phyloP scores from a whole-genome alignment of 2,329 filamentous ascomycete species.

The Seiridium cupressi region DNA sequence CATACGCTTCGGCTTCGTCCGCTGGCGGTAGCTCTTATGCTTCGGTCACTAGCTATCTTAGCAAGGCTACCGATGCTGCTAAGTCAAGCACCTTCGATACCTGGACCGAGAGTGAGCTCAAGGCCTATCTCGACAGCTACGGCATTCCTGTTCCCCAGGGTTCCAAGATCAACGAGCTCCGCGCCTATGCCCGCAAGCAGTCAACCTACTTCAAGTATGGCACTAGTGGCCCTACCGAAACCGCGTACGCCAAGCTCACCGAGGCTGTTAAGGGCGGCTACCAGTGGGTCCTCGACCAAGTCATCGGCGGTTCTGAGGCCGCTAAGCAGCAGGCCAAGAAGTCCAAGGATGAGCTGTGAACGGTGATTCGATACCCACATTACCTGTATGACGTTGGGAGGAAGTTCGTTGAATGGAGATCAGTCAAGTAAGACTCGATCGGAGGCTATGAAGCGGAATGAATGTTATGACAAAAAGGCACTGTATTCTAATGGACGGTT shows the following conservation, averaged over 20 bases:
- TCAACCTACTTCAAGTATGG: conserved; percentile 77
- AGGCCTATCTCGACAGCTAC: conserved; percentile 77
- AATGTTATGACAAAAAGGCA: conserved; percentile 7
- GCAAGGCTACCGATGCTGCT: conserved; percentile 61
- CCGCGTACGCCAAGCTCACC: conserved; percentile 63
- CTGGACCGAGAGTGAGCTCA: conserved; percentile 73
- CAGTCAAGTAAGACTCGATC: background rate
- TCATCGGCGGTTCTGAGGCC: conserved; percentile 45
- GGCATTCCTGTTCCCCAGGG: conserved; percentile 68
- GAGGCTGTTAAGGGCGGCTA: conserved; percentile 45
- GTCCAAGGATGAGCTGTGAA: conserved; percentile 49
- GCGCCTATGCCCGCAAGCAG: conserved; percentile 69
- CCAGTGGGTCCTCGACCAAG: conserved; percentile 51
- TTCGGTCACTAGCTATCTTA: conserved; percentile 69
- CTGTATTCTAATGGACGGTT: conserved; percentile 1
- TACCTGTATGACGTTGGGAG: background rate
- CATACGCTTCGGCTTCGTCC: conserved; percentile 57
- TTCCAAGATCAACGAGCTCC: conserved; percentile 66
- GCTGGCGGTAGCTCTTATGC: conserved; percentile 59
- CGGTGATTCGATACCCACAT: background rate
- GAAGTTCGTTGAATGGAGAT: too few species aligned
- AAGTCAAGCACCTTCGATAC: conserved; percentile 69
- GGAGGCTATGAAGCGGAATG: background rate
- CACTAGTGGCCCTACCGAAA: conserved; percentile 63
- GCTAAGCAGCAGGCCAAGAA: conserved; percentile 48